Evolutionary conservation across 2,329 filamentous ascomycete species (phyloP), one percentile per base, ranked within the genome.

Genomic region (Curvularia sp.): DNA sequence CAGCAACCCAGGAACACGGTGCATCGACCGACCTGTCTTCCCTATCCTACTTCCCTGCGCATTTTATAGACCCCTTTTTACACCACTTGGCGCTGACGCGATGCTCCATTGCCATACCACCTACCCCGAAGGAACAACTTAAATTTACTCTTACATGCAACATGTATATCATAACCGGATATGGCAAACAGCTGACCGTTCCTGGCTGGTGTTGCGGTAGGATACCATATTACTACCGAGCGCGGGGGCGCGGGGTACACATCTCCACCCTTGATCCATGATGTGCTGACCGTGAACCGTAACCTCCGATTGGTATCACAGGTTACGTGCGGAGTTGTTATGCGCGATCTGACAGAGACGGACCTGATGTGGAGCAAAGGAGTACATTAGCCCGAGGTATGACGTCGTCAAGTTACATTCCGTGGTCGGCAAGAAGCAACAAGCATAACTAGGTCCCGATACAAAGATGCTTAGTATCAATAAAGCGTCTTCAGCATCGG

Each of bases 201-300:
- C 43, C 47, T 47, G 39, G 49, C 47, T 63, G 41, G 39, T 43
- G 24, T 44, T 52, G 43, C 38, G 39, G 41, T 20, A 46, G 38
- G 42, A 51, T 47, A 44, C 28, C 39, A 35, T 41, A 50, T 53
- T 18, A 54, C 54, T 39, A 41, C 49, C 53, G 41, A 53, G 51
- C 42, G 38, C 57, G 46, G 50, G 54, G 60, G 52, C 58, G 62
- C 62, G 62, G 62, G 62, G 62, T 64, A 58, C 53, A 18, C 51
- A 48, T 46, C 30, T 57, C 50, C 47, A 53, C 54, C 50, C 51
- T 44, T 33, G 41, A 55, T 59, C 56, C 53, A 55, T 49, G 49
- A 38, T 39, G 33, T 51, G 33, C 41, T 47, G 44, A 50, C 30
- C 15, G 28, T 33, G 47, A 41, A 10, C 31, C 33, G 33, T 35